These are phyloP conservation scores for grape (Vitis vinifera) DNA, from an alignment of 164 flowering plant species.

Conservation along the genomic window ASM3070453v1 NC_081808.1:4766001-4766500, in stretches of 20 bases:
- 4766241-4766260: too few species aligned
- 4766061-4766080: not conserved
- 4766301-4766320: slow-evolving; percentile 86
- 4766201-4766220: not conserved
- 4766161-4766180: not conserved
- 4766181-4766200: not conserved
- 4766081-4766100: not conserved
- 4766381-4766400: slow-evolving; percentile 14
- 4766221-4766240: too few species aligned
- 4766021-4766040: not conserved
- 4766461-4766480: slow-evolving; percentile 91
- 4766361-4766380: slow-evolving; percentile 84
- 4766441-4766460: slow-evolving; percentile 54
- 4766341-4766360: slow-evolving; percentile 87
- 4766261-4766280: not conserved
- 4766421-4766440: not conserved
- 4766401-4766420: not conserved
- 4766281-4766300: slow-evolving; percentile 8
- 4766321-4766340: slow-evolving; percentile 85
- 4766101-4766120: too few species aligned
- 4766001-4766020: not conserved
- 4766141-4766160: not conserved
- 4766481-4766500: slow-evolving; percentile 56
- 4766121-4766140: not conserved
- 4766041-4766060: not conserved